A percentile compares a stretch with the other conserved stretches of the same genome.
Conservation (phyloP, 2,329 filamentous ascomycete genomes). For the Xylaria sp. region DNA sequence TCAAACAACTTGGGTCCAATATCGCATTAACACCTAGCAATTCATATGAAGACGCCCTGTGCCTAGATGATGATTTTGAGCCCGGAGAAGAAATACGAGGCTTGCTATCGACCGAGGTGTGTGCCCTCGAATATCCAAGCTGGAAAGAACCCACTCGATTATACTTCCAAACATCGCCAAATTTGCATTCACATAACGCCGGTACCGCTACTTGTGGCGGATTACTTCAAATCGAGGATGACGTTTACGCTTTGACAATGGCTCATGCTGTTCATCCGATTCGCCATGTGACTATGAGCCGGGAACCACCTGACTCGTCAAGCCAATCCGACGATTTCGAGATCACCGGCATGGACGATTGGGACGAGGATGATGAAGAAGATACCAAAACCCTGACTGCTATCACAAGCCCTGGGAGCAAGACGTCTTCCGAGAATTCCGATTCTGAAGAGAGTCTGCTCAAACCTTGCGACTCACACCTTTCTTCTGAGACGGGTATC, state of each 20-base stretch:
- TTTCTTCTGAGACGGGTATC: conserved; percentile 22
- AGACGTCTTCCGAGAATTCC: conserved; percentile 30
- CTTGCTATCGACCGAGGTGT: conserved; percentile 29
- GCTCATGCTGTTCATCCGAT: conserved; percentile 27
- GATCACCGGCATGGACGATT: conserved; percentile 32
- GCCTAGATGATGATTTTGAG: conserved; percentile 1
- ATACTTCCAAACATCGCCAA: conserved; percentile 29
- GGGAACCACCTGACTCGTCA: not conserved
- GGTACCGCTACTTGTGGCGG: conserved; percentile 35
- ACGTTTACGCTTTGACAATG: conserved; percentile 24
- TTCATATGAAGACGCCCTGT: not conserved
- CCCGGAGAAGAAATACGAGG: conserved; percentile 11
- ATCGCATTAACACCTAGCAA: not conserved
- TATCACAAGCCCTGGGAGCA: conserved; percentile 32
- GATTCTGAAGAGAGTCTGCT: conserved; percentile 28
- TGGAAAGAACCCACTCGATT: conserved; percentile 8
- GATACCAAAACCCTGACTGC: conserved; percentile 22
- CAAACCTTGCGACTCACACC: conserved; percentile 21
- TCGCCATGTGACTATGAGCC: not conserved
- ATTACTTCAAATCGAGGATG: conserved; percentile 1
- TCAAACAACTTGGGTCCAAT: conserved; percentile 21
- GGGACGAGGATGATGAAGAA: conserved; percentile 27
- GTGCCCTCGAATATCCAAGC: conserved; percentile 20
- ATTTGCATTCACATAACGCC: conserved; percentile 16
- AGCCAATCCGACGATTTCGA: conserved; percentile 32